A percentile compares a stretch with the other conserved stretches of the same genome.
Evolutionary conservation across 2,329 filamentous ascomycete genomes (phyloP).

Genomic region (Microcyclospora tardicrescens): DNA sequence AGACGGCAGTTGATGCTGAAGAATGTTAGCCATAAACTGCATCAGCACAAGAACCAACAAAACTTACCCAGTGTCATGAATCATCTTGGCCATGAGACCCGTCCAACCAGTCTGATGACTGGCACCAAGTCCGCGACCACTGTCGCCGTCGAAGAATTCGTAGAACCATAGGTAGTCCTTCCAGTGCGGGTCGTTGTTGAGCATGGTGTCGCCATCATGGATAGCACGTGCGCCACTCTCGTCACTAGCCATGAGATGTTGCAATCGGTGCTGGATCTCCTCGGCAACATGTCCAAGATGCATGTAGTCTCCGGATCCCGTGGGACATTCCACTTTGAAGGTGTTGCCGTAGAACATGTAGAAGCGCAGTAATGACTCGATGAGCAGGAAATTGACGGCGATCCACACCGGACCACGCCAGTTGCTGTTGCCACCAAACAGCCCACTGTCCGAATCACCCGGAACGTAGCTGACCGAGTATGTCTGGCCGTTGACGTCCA

Average conservation of each 20-base stretch:
- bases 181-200: constrained; percentile 90
- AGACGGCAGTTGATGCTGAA: constrained; percentile 71
- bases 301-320: constrained; percentile 87
- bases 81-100: constrained; percentile 87
- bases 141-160: constrained; percentile 93
- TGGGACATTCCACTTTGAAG: constrained; percentile 85
- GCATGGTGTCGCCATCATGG: constrained; percentile 69
- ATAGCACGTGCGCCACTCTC: constrained; percentile 80
- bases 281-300: constrained; percentile 90
- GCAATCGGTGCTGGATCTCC: constrained; percentile 85
- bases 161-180: constrained; percentile 91
- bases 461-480: constrained; percentile 84
- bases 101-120: constrained; percentile 97
- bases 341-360: constrained; percentile 89
- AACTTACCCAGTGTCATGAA: constrained; percentile 87
- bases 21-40: constrained; percentile 27
- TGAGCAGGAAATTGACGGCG: constrained; percentile 86
- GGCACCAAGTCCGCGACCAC: constrained; percentile 75
- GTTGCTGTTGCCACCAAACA: constrained; percentile 96
- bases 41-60: background rate
- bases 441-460: constrained; percentile 88
- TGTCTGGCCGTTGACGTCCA: constrained; percentile 86
- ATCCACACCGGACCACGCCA: constrained; percentile 94
- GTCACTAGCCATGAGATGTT: constrained; percentile 76
- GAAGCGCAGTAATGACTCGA: constrained; percentile 89